Conservation (phyloP, 2,329 filamentous ascomycete species). For the Paraconiothyrium sp. region DNA sequence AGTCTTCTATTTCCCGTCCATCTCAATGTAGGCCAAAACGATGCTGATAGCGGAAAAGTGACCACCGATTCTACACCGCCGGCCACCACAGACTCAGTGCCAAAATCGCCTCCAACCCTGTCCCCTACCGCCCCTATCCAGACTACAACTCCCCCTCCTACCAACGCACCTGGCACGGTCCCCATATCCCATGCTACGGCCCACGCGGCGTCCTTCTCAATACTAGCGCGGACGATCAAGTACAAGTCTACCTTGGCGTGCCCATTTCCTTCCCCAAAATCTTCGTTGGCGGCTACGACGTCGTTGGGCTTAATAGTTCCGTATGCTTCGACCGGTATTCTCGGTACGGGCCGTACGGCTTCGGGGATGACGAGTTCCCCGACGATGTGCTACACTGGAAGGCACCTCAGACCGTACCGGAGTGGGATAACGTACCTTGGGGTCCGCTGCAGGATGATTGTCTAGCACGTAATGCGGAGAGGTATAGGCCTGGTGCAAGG, state of each 20-base stretch:
- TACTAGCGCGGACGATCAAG: conserved; percentile 67
- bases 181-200: conserved; percentile 71
- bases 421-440: conserved; percentile 76
- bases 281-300: conserved; percentile 50
- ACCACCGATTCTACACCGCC: conserved; percentile 51
- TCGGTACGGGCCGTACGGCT: conserved; percentile 66
- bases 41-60: conserved; percentile 33
- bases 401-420: conserved; percentile 49
- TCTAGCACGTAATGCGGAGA: conserved; percentile 69
- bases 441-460: conserved; percentile 74
- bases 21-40: neutral
- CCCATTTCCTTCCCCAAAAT: conserved; percentile 56
- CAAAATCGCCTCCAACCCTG: conserved; percentile 50
- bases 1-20: conserved; percentile 18
- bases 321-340: conserved; percentile 71
- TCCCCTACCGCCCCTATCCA: conserved; percentile 76
- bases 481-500: conserved; percentile 62
- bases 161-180: conserved; percentile 65
- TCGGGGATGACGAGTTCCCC: conserved; percentile 60
- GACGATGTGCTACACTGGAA: conserved; percentile 58
- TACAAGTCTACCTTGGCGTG: conserved; percentile 68
- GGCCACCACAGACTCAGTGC: conserved; percentile 43
- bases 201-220: conserved; percentile 64
- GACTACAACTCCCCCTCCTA: conserved; percentile 72
- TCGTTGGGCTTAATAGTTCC: conserved; percentile 56